phyloP scores from a whole-genome alignment of 2,329 filamentous ascomycete genomes.

The Epicoccum nigrum region DNA sequence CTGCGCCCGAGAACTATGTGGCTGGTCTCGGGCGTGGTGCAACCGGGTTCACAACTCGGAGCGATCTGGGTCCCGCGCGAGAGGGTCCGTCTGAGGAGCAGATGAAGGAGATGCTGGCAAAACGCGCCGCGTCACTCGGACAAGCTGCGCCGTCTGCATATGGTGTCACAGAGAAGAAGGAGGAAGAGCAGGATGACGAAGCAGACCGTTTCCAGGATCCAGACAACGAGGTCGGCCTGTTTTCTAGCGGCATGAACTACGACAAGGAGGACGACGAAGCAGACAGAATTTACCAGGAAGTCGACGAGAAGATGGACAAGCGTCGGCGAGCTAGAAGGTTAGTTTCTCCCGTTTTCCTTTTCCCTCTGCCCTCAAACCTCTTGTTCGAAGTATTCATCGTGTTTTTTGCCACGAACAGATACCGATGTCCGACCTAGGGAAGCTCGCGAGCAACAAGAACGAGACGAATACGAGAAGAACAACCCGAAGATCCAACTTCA shows the following conservation, averaged over 20 bases:
- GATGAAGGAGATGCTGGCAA: conserved; percentile 96
- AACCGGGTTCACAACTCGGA: conserved; percentile 96
- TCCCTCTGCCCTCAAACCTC: conserved; percentile 22
- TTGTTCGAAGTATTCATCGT: conserved; percentile 66
- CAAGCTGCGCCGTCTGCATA: conserved; percentile 74
- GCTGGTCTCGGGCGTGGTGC: conserved; percentile 97
- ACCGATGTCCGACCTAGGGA: conserved; percentile 83
- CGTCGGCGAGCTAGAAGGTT: conserved; percentile 85
- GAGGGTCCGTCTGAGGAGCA: conserved; percentile 97
- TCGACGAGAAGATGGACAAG: conserved; percentile 97
- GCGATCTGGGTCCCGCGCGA: conserved; percentile 90
- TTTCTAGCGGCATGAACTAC: conserved; percentile 87
- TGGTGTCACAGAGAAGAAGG: conserved; percentile 71
- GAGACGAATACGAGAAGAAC: conserved; percentile 92
- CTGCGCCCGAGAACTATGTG: conserved; percentile 70
- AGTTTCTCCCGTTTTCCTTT: conserved; percentile 54
- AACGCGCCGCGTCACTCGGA: conserved; percentile 83
- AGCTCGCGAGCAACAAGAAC: conserved; percentile 88
- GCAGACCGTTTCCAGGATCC: conserved; percentile 91
- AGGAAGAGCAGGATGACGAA: conserved; percentile 73
- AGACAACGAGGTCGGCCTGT: conserved; percentile 94
- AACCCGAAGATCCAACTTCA: conserved; percentile 99
- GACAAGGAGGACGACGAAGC: conserved; percentile 98
- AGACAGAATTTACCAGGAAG: conserved; percentile 91
- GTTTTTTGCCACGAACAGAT: conserved; percentile 71